Base-by-base conservation (phyloP, 2,329 filamentous ascomycete species). In the Exophiala dermatitidis region DNA sequence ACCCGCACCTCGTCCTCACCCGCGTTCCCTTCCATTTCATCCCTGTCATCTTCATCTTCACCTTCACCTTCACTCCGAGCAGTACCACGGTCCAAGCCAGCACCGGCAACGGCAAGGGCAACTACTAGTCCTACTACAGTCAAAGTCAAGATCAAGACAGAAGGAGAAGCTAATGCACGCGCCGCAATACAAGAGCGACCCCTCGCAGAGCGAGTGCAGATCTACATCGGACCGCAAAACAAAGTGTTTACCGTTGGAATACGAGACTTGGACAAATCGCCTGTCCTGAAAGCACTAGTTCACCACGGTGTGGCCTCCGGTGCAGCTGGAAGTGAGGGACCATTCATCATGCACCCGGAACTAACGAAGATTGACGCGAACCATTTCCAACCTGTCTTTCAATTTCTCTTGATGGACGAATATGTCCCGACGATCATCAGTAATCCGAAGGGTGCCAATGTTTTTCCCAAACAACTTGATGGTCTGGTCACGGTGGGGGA, bases 281-380 rank as follows among this genome's bases (percentile, higher is more conserved):
- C 54, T 7, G 46, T 57, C 5, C 48, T 59, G 9, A 56, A 54
- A 36, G 41, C 52, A 2, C 40, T 54, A 7, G 46, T 60, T 12
- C 48, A 33, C 32, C 36, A 54, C 10, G n/a, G n/a, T n/a, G n/a
- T n/a, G n/a, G n/a, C n/a, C n/a, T n/a, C n/a, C n/a, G n/a, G n/a
- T n/a, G n/a, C n/a, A n/a, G 41, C 40, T 10, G 30, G 34, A 8
- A 28, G 47, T 2, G 48, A 57, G 7, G 44, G 49, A 10, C 34
- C 56, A 7, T 62, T 50, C 42, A 59, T 60, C 49, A 62, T 60
- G 60, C 58, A 60, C 31, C 60, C 60, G 37, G 37, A 47, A 34
- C 50, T 62, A 12, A 46, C 51, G 7, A 48, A 46, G 29, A 52
- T 58, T 28, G 36, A 53, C 19, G 40, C 50, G 6, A 32, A 51